These are phyloP conservation scores for Penicillium brasilianum DNA, from an alignment of 2,329 filamentous ascomycete species.

Conservation along the genomic window DNA sequence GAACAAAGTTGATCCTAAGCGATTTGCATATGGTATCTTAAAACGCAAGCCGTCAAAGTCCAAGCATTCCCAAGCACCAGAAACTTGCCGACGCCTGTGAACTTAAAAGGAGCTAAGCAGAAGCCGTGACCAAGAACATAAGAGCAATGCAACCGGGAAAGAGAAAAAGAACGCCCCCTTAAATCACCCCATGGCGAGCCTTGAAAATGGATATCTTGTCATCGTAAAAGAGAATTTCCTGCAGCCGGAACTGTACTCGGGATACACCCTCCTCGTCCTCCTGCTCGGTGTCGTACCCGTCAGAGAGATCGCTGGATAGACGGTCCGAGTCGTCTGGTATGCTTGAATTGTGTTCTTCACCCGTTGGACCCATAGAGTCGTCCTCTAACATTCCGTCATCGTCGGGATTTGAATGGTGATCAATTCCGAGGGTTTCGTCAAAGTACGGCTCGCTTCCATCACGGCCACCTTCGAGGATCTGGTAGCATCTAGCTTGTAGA, in stretches of 20 bases:
- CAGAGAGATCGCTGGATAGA: constrained; percentile 35
- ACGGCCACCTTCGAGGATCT: constrained; percentile 68
- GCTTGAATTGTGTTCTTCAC: constrained; percentile 48
- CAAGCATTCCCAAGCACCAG: not conserved
- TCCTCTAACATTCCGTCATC: constrained; percentile 53
- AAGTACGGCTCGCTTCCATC: constrained; percentile 45
- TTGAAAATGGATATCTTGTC: constrained; percentile 83
- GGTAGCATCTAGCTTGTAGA: constrained; percentile 77
- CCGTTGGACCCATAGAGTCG: constrained; percentile 48
- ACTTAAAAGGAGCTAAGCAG: constrained; percentile 1
- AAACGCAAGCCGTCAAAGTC: constrained; percentile 1
- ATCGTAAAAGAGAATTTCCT: constrained; percentile 84
- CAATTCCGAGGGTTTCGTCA: constrained; percentile 40
- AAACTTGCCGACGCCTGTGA: not conserved
- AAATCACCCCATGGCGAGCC: constrained; percentile 66
- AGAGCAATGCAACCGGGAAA: constrained; percentile 11
- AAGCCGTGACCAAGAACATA: not conserved
- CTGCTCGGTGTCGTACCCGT: constrained; percentile 52
- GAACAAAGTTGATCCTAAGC: constrained; percentile 1
- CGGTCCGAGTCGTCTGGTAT: constrained; percentile 28
- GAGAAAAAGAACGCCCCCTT: constrained; percentile 17
- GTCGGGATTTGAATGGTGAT: constrained; percentile 54
- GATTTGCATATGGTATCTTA: constrained; percentile 18
- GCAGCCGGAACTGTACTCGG: constrained; percentile 62
- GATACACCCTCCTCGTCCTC: constrained; percentile 46